Conservation (phyloP, 306 rosid species). For the Fagus crenata region DNA sequence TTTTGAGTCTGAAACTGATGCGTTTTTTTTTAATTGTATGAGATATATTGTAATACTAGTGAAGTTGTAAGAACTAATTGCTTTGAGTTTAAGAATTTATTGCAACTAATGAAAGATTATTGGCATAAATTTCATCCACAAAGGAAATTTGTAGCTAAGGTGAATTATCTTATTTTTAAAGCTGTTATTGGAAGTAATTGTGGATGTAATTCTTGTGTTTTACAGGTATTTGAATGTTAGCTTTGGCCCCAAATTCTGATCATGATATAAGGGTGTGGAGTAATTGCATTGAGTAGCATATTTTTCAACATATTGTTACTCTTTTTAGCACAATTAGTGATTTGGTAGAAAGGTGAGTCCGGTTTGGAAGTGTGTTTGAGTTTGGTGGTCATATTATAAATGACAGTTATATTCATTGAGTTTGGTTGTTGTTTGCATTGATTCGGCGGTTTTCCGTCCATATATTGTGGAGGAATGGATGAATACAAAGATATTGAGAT, state of each 20-base stretch:
- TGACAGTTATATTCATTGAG: constrained; percentile 13
- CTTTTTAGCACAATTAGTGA: constrained; percentile 16
- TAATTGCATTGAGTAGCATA: constrained; percentile 27
- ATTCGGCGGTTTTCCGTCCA: constrained; percentile 21
- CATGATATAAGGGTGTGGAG: constrained; percentile 17
- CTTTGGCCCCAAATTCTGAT: background rate
- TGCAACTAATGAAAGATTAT: background rate
- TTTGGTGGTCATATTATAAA: background rate
- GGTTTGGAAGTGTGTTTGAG: constrained; percentile 11
- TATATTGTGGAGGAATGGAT: constrained; percentile 57
- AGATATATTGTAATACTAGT: background rate
- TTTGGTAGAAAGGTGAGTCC: background rate
- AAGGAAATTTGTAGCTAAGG: background rate
- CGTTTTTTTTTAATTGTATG: background rate
- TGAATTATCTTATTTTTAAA: background rate
- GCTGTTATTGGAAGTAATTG: background rate
- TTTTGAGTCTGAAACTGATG: constrained; percentile 5
- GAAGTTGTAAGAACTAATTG: background rate
- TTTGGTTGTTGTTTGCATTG: constrained; percentile 19
- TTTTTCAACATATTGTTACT: constrained; percentile 4
- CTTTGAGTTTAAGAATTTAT: background rate
- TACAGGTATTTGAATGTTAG: constrained; percentile 33
- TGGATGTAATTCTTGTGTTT: constrained; percentile 4
- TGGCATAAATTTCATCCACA: background rate
- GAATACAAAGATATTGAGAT: constrained; percentile 67